These are phyloP conservation scores for Ophiorrhiza pumila DNA, from an alignment of 257 asterid species.

Conservation along the genomic window DNA sequence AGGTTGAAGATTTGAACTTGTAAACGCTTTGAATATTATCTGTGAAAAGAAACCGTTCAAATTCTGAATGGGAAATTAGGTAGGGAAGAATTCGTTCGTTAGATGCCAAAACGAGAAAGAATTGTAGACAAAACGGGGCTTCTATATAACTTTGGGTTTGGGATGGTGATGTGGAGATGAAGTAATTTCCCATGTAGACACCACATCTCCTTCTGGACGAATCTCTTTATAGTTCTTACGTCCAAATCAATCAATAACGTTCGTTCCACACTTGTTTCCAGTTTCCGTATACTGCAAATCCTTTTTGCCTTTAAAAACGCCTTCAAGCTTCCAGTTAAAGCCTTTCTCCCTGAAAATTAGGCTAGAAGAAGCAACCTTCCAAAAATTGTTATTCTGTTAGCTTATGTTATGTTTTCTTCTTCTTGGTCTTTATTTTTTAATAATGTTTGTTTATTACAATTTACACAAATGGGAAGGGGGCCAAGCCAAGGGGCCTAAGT, in stretches of 20 bases:
- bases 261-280: neutral
- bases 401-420: no score
- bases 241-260: neutral
- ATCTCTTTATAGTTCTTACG: neutral
- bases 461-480: no score
- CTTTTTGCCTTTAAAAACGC: neutral
- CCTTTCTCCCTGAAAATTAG: neutral
- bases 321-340: neutral
- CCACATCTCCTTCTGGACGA: neutral
- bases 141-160: no score
- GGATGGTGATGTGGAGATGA: conserved; percentile 2
- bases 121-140: neutral
- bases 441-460: no score
- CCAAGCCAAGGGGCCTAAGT: no score
- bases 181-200: neutral
- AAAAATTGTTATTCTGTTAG: no score
- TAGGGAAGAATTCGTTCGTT: conserved; percentile 14
- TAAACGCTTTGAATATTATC: neutral
- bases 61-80: neutral
- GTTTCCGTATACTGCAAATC: neutral
- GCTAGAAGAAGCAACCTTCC: neutral
- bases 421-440: no score
- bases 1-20: neutral
- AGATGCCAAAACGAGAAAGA: neutral
- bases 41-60: neutral